Conservation (phyloP, 148 eudicot species). For the Bassia scoparia region DNA sequence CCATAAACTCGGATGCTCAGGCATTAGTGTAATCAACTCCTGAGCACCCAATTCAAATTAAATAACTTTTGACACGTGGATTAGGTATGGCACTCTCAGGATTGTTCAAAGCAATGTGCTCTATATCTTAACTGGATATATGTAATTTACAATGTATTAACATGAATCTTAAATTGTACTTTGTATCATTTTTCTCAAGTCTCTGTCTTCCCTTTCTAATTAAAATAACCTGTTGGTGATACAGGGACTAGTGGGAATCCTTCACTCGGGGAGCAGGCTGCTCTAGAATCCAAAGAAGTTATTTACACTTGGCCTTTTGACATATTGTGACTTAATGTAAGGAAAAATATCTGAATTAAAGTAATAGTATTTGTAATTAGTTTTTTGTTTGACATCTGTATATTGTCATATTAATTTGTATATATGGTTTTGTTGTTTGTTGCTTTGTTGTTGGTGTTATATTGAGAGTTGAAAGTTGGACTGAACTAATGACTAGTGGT, state of each 20-base stretch:
- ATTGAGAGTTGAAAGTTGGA: no score
- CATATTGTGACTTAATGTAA: no score
- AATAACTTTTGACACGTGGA: constrained; percentile 98
- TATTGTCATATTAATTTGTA: no score
- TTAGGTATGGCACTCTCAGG: constrained; percentile 55
- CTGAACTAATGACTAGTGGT: no score
- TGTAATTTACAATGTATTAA: background rate
- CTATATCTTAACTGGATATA: background rate
- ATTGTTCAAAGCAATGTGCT: background rate
- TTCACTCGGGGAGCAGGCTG: constrained; percentile 91
- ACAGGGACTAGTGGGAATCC: constrained; percentile 98
- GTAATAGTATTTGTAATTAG: no score
- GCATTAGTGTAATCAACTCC: constrained; percentile 84
- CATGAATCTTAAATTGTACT: no score
- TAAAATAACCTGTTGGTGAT: constrained; percentile 27
- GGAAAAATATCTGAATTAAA: no score
- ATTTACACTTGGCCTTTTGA: constrained; percentile 86
- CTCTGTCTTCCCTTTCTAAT: constrained; percentile 11
- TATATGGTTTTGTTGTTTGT: no score
- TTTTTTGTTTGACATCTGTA: no score
- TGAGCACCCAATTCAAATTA: constrained; percentile 83
- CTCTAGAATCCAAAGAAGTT: constrained; percentile 87
- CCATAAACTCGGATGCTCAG: constrained; percentile 97
- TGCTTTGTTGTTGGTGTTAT: no score
- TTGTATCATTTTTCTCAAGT: background rate